Percentiles rank a stretch among this genome's conserved stretches.
Conservation (phyloP, 2,329 filamentous ascomycete species). For the Huntiella bhutanensis region DNA sequence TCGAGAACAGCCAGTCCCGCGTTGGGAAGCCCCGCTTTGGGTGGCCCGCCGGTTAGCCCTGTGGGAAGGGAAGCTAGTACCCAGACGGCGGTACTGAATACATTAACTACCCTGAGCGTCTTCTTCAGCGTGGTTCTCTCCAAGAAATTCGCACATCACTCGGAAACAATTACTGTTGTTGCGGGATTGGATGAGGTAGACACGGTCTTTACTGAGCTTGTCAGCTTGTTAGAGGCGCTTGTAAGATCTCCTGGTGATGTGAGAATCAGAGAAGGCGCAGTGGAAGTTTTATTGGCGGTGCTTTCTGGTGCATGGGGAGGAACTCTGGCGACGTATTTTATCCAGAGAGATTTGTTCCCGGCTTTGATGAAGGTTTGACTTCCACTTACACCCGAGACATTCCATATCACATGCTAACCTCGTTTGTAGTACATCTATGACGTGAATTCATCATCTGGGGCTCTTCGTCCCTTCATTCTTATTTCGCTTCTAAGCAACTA, state of each 20-base stretch:
- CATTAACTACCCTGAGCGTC: constrained; percentile 52
- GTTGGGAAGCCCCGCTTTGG: not conserved
- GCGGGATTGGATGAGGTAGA: constrained; percentile 83
- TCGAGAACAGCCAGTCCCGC: not conserved
- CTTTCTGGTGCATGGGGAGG: constrained; percentile 93
- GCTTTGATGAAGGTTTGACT: constrained; percentile 69
- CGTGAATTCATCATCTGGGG: constrained; percentile 41
- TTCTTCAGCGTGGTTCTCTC: constrained; percentile 67
- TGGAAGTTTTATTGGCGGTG: constrained; percentile 64
- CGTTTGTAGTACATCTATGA: constrained; percentile 56
- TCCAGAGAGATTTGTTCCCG: constrained; percentile 83
- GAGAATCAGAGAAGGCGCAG: constrained; percentile 35
- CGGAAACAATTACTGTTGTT: constrained; percentile 75
- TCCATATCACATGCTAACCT: not conserved
- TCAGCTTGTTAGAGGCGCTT: constrained; percentile 60
- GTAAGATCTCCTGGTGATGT: constrained; percentile 49
- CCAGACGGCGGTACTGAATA: not conserved
- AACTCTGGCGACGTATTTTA: constrained; percentile 82
- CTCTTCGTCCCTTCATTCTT: constrained; percentile 60
- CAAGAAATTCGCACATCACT: constrained; percentile 87
- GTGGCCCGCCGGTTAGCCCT: not conserved
- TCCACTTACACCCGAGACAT: not conserved
- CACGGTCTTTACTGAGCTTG: constrained; percentile 71
- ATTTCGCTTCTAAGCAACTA: constrained; percentile 85
- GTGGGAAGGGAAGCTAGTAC: not conserved